A percentile compares a stretch with the other conserved stretches of the same genome.
phyloP scores from a whole-genome alignment of 495 filamentous ascomycete genomes.

The Neurospora africana region DNA sequence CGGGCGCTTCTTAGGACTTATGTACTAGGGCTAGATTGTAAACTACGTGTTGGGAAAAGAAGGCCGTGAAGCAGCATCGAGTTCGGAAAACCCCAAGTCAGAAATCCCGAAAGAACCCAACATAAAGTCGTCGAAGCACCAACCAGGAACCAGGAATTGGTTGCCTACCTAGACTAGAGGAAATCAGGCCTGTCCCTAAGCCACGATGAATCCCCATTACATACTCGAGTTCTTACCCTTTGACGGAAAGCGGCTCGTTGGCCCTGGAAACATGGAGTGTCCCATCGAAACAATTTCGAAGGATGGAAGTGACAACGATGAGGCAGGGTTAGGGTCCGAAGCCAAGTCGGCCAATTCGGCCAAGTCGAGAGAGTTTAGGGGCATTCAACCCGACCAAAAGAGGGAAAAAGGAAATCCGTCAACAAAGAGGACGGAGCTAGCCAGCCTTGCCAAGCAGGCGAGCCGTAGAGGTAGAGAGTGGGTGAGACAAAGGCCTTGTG shows the following conservation, averaged over 20 bases:
- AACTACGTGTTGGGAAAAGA: too few species aligned
- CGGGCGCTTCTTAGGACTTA: too few species aligned
- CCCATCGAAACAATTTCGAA: background rate
- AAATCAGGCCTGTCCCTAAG: background rate
- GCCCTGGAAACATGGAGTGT: background rate
- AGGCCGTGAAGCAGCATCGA: too few species aligned
- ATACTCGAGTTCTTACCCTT: background rate
- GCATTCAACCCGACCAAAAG: background rate
- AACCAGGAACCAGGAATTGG: background rate
- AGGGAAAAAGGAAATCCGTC: background rate
- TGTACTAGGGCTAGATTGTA: too few species aligned
- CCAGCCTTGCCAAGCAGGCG: background rate
- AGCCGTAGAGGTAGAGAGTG: background rate
- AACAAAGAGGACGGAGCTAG: background rate
- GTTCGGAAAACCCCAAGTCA: too few species aligned
- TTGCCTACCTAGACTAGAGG: background rate
- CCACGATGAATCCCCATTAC: background rate
- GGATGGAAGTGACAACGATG: background rate
- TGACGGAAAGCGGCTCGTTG: background rate
- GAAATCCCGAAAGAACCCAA: too few species aligned
- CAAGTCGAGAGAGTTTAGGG: background rate
- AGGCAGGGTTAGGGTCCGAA: background rate
- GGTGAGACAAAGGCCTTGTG: background rate
- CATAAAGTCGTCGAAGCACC: too few species aligned
- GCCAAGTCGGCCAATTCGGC: background rate